Evolutionary conservation across 495 filamentous ascomycete genomes (phyloP).

Genomic region (Baudoinia panamericana): DNA sequence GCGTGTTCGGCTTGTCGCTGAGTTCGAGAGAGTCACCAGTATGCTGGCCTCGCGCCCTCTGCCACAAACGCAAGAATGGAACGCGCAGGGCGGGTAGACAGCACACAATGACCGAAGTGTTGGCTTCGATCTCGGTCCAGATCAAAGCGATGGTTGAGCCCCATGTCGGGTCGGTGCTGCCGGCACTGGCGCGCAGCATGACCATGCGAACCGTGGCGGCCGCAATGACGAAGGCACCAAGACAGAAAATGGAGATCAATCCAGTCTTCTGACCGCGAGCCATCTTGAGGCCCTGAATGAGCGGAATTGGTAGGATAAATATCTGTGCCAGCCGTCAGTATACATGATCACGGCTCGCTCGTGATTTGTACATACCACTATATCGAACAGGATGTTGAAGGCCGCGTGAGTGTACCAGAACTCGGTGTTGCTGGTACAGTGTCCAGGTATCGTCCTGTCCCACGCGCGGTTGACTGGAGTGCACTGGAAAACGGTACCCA

Average conservation of each 20-base stretch:
- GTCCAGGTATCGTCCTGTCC: conserved; percentile 6
- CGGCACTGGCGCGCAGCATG: conserved; percentile 3
- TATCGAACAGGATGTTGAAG: conserved; percentile 13
- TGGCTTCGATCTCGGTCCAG: conserved; percentile 14
- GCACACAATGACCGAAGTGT: conserved; percentile 9
- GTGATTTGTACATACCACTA: conserved; percentile 9
- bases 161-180: conserved; percentile 9
- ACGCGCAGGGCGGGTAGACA: conserved; percentile 9
- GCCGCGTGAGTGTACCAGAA: conserved; percentile 15
- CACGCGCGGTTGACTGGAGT: conserved; percentile 8
- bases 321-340: conserved; percentile 5
- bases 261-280: conserved; percentile 3
- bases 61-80: conserved; percentile 8
- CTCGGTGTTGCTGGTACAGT: conserved; percentile 8
- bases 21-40: neutral
- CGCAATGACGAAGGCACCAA: conserved; percentile 15
- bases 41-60: neutral
- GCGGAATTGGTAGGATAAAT: conserved; percentile 9
- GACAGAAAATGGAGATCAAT: conserved; percentile 6
- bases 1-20: neutral
- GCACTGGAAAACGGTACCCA: conserved; percentile 12
- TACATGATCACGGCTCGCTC: no score
- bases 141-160: conserved; percentile 4
- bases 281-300: conserved; percentile 2
- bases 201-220: conserved; percentile 10